Evolutionary conservation across 352 stramenopile species (phyloP).

Genomic region (Plasmopara viticola): DNA sequence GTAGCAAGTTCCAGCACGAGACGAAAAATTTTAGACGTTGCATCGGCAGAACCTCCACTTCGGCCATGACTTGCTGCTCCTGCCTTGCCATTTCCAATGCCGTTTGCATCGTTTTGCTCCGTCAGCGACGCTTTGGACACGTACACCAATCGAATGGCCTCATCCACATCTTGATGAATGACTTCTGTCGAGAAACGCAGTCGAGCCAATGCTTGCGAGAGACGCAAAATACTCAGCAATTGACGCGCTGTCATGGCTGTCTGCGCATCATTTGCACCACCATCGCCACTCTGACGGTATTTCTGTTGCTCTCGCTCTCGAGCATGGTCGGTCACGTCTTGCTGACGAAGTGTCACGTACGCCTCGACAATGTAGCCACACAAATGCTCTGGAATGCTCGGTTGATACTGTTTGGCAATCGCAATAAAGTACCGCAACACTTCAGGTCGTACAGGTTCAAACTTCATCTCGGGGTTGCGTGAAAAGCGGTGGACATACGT

Average conservation of each 20-base stretch:
- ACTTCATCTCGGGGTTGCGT: constrained; percentile 87
- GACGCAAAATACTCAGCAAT: constrained; percentile 97
- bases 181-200: constrained; percentile 95
- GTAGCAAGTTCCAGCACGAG: constrained; percentile 92
- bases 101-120: constrained; percentile 78
- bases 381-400: constrained; percentile 88
- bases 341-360: constrained; percentile 95
- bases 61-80: constrained; percentile 12
- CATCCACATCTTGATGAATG: constrained; percentile 96
- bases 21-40: constrained; percentile 93
- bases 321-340: constrained; percentile 84
- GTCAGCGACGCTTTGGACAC: constrained; percentile 95
- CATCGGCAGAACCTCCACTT: constrained; percentile 69
- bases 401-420: constrained; percentile 84
- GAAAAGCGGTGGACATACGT: constrained; percentile 90
- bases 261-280: constrained; percentile 84
- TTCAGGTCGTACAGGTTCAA: constrained; percentile 87
- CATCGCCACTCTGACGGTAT: constrained; percentile 31
- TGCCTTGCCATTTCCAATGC: constrained; percentile 18
- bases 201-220: constrained; percentile 94
- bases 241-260: constrained; percentile 98
- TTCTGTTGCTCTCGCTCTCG: constrained; percentile 51
- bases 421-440: constrained; percentile 89
- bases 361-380: constrained; percentile 97
- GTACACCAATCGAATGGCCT: constrained; percentile 95